These are phyloP conservation scores for Zarea fungicola DNA, from an alignment of 2,329 filamentous ascomycete species.

Conservation along the genomic window DNA sequence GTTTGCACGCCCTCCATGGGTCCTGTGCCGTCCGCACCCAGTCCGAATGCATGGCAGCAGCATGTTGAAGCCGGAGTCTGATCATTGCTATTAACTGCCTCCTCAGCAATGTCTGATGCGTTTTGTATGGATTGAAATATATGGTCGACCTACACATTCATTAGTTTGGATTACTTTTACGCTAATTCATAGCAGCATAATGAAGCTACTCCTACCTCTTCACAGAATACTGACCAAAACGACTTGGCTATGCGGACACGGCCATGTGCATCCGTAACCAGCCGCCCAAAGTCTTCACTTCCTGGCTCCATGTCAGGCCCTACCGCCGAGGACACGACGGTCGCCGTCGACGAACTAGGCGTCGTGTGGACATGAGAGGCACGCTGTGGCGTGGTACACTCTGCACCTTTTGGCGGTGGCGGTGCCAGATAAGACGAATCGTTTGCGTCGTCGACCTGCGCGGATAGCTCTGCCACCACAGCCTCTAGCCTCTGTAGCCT, in stretches of 20 bases:
- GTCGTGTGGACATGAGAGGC: neutral
- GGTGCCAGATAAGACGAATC: no score
- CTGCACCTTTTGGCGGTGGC: no score
- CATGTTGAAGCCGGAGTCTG: neutral
- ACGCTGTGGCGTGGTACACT: no score
- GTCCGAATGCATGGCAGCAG: neutral
- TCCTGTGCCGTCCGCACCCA: neutral
- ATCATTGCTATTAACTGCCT: neutral
- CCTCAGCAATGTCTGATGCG: conserved; percentile 10
- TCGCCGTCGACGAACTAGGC: neutral
- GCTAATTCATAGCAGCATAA: no score
- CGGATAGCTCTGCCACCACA: conserved; percentile 26
- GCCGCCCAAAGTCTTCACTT: conserved; percentile 26
- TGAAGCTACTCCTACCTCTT: conserved; percentile 20
- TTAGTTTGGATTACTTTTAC: no score
- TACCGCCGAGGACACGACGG: no score
- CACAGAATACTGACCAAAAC: conserved; percentile 29
- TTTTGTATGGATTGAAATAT: conserved; percentile 27
- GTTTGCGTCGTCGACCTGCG: conserved; percentile 25
- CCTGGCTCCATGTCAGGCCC: conserved; percentile 17
- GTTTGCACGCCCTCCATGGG: neutral
- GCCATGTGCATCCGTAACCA: conserved; percentile 23
- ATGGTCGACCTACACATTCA: conserved; percentile 20
- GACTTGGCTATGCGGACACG: conserved; percentile 24
- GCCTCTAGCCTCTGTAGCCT: conserved; percentile 25